Conservation (phyloP, 192 early-diverging fungal species). For the Gryganskiella cystojenkinii region DNA sequence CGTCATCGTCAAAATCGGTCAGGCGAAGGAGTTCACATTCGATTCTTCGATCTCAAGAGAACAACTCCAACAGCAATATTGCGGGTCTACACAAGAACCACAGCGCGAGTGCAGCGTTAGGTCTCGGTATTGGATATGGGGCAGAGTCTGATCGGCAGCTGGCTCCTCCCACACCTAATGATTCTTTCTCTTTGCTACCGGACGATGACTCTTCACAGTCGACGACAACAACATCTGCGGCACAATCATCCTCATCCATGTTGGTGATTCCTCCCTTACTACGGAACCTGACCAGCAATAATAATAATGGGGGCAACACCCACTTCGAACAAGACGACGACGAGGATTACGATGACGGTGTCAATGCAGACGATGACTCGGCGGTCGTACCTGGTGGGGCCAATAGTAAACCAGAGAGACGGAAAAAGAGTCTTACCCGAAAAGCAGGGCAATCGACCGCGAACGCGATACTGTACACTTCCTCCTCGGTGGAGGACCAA, state of each 20-base stretch:
- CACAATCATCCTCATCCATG: background rate
- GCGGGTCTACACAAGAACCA: constrained; percentile 2
- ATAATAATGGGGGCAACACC: background rate
- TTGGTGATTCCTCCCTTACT: background rate
- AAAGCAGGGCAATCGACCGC: no score
- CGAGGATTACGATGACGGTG: constrained; percentile 1
- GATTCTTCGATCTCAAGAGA: constrained; percentile 11
- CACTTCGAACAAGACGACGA: background rate
- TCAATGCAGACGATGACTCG: constrained; percentile 6
- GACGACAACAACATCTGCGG: no score
- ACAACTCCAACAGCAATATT: no score
- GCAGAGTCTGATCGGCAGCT: constrained; percentile 5
- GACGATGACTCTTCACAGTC: no score
- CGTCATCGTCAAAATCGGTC: constrained; percentile 5
- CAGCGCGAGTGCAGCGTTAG: constrained; percentile 9
- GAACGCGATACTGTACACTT: background rate
- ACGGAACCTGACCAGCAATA: background rate
- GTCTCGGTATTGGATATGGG: constrained; percentile 17
- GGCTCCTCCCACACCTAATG: no score
- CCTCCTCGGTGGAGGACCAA: constrained; percentile 13
- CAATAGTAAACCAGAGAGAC: constrained; percentile 5
- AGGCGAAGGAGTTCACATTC: constrained; percentile 35
- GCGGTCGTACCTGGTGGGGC: background rate
- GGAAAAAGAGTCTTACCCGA: constrained; percentile 9
- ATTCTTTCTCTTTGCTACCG: no score